phyloP scores from a whole-genome alignment of 2,329 filamentous ascomycete species.

The Aspergillus costaricaensis region DNA sequence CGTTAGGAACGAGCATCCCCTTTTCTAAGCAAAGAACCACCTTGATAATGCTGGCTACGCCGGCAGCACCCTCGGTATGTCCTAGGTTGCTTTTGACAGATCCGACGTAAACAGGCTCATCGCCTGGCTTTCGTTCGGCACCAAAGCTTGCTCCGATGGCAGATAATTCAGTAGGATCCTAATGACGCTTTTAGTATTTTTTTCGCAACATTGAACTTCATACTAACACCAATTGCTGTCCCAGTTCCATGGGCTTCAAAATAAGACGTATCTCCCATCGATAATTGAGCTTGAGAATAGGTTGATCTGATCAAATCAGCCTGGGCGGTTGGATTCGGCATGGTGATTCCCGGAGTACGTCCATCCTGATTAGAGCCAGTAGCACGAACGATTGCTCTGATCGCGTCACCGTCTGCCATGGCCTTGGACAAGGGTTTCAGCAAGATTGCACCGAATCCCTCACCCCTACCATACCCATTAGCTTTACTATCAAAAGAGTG shows the following conservation, averaged over 20 bases:
- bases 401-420: conserved; percentile 47
- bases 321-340: conserved; percentile 44
- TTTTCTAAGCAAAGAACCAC: conserved; percentile 47
- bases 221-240: conserved; percentile 34
- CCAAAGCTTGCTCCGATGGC: conserved; percentile 22
- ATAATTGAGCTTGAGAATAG: conserved; percentile 30
- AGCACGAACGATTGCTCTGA: conserved; percentile 27
- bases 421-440: conserved; percentile 52
- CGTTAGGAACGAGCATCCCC: conserved; percentile 45
- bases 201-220: background rate
- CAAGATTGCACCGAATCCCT: conserved; percentile 49
- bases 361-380: conserved; percentile 40
- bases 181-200: too few species aligned
- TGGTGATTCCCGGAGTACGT: conserved; percentile 42
- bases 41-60: conserved; percentile 53
- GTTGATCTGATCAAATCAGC: conserved; percentile 37
- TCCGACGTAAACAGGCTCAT: conserved; percentile 29
- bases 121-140: conserved; percentile 11
- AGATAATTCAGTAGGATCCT: conserved; percentile 22
- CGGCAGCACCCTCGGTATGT: conserved; percentile 55
- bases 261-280: conserved; percentile 26
- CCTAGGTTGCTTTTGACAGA: conserved; percentile 42
- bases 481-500: conserved; percentile 51
- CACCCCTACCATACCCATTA: conserved; percentile 55
- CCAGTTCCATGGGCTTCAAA: conserved; percentile 48